Evolutionary conservation across 1,284 basidiomycete genomes (phyloP).

Genomic region (Irpex sp.): DNA sequence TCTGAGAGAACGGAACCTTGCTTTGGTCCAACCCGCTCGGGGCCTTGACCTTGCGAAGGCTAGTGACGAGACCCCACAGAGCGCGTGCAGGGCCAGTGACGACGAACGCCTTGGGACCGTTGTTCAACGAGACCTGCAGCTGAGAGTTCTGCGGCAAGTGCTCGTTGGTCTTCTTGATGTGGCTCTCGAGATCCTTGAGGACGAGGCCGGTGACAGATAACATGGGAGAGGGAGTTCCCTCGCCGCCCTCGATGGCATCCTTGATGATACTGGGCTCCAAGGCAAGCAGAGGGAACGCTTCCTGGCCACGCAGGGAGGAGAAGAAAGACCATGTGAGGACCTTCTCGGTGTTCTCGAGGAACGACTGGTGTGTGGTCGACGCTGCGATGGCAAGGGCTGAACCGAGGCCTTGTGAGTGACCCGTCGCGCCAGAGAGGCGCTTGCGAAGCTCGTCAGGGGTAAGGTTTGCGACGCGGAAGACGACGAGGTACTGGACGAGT

Average conservation of each 20-base stretch:
- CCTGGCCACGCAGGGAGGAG: slow-evolving; percentile 90
- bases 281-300: slow-evolving; percentile 91
- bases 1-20: slow-evolving; percentile 91
- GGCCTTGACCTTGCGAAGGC: slow-evolving; percentile 86
- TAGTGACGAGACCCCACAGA: slow-evolving; percentile 92
- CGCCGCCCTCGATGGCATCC: slow-evolving; percentile 88
- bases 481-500: slow-evolving; percentile 87
- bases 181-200: slow-evolving; percentile 75
- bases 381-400: slow-evolving; percentile 88
- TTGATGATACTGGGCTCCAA: slow-evolving; percentile 87
- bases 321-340: slow-evolving; percentile 92
- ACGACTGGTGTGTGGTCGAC: slow-evolving; percentile 73
- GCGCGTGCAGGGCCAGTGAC: slow-evolving; percentile 91
- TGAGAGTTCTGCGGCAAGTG: slow-evolving; percentile 80
- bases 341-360: slow-evolving; percentile 76
- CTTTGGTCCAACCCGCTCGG: slow-evolving; percentile 88
- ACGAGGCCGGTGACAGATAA: slow-evolving; percentile 84
- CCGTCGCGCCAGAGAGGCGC: slow-evolving; percentile 84
- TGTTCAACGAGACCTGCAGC: slow-evolving; percentile 86
- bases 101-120: slow-evolving; percentile 89
- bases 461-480: slow-evolving; percentile 71
- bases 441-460: slow-evolving; percentile 79
- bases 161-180: slow-evolving; percentile 87
- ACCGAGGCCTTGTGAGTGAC: slow-evolving; percentile 95
- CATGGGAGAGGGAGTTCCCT: slow-evolving; percentile 94